Evolutionary conservation across 441 rosid genomes (phyloP), one percentile per base, ranked within the genome.

Genomic region (California macrophylla): DNA sequence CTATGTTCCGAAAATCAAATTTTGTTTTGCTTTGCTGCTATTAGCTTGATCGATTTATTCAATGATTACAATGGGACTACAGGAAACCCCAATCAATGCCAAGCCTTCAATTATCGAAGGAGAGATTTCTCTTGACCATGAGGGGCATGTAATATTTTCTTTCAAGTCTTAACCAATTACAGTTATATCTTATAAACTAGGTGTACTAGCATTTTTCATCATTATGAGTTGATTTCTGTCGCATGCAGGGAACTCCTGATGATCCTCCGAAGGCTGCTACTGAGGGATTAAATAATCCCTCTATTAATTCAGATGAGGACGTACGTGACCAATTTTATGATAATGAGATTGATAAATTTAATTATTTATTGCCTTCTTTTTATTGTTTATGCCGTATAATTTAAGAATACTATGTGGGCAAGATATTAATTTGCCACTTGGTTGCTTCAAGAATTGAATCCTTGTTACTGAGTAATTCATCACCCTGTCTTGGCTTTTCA

Each of bases 41-140:
- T 68, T 63, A 74, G 25, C 9, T 20, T 58, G 5, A 64, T 54
- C 72, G 64, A 23, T 68, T 74, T 63, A 61, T 72, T 18, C 40
- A 58, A 54, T 38, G 12, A 42, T 69, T 40, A 65, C 42, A 61
- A 42, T 74, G 81, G 70, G 47, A 45, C 76, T n/a, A 24, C 82
- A 89, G 91, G 87, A 78, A 77, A 82, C 87, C 28, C 82, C 83
- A 12, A 30, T 70, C 66, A 91, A 86, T 69, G 78, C 85, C 65
- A 89, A 85, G 76, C 91, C 89, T 67, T 69, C 82, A 38, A 66
- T 83, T 50, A 64, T 68, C 66, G 87, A 80, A 79, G 89, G 83
- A 69, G 82, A 73, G 68, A 75, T 79, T 72, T 71, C 82, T 38
- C 77, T 77, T 30, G 71, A 77, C 76, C 83, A 66, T 72, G 85